Evolutionary conservation across 257 asterid species (phyloP).

Genomic region (Solanum tarijense): DNA sequence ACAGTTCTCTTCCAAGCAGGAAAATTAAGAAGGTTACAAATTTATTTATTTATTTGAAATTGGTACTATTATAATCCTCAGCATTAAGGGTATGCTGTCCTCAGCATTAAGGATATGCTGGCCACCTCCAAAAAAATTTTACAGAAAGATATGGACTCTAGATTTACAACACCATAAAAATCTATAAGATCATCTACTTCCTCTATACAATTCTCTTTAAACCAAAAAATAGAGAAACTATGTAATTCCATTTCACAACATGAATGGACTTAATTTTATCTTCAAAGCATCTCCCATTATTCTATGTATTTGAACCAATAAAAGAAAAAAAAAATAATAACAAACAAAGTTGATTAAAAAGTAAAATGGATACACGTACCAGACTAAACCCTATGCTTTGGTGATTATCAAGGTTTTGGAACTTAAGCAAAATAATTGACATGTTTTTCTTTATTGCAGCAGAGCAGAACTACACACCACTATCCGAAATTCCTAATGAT

Average conservation of each 20-base stretch:
- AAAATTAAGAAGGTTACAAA: neutral
- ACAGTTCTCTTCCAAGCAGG: neutral
- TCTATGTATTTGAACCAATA: neutral
- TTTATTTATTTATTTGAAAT: too few species aligned
- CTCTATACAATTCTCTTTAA: neutral
- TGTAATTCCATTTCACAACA: neutral
- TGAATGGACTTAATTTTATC: neutral
- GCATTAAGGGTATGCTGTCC: neutral
- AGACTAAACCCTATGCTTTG: neutral
- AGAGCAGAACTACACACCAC: neutral
- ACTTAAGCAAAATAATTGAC: neutral
- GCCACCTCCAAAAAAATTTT: neutral
- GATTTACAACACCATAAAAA: neutral
- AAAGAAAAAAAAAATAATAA: neutral
- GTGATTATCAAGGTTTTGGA: neutral
- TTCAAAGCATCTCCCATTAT: neutral
- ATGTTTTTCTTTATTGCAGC: neutral
- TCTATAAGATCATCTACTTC: neutral
- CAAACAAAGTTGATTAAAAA: neutral
- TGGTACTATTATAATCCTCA: neutral
- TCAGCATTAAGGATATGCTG: neutral
- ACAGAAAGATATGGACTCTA: neutral
- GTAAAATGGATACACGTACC: neutral
- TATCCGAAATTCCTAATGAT: neutral
- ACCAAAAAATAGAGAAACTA: neutral